Conservation (phyloP, 805 yeast species). For the Hagleromyces aurorensis region DNA sequence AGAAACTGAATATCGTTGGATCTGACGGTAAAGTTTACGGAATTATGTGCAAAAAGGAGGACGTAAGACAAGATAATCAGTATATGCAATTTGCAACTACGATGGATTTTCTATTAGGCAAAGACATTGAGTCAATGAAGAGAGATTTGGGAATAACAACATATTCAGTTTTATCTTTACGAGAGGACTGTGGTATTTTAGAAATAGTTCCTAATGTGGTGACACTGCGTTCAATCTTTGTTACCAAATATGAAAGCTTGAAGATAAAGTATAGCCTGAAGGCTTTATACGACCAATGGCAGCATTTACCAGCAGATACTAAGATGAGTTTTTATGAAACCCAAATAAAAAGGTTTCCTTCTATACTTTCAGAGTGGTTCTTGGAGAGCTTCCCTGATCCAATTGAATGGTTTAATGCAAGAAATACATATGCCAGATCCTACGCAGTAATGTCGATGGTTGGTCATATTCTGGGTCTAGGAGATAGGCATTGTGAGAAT, state of each 20-base stretch:
- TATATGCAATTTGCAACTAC: slow-evolving; percentile 83
- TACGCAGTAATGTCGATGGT: slow-evolving; percentile 96
- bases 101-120: slow-evolving; percentile 62
- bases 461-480: slow-evolving; percentile 88
- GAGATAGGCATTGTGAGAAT: slow-evolving; percentile 95
- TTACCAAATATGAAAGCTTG: slow-evolving; percentile 35
- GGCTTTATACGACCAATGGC: slow-evolving; percentile 22
- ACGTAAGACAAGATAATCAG: slow-evolving; percentile 90
- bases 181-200: slow-evolving; percentile 81
- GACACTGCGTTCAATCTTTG: slow-evolving; percentile 59
- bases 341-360: slow-evolving; percentile 38
- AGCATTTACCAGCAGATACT: slow-evolving; percentile 17
- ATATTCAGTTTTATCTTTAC: slow-evolving; percentile 82
- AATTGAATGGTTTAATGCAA: slow-evolving; percentile 71
- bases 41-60: slow-evolving; percentile 82
- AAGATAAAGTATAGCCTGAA: slow-evolving; percentile 30
- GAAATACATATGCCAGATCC: slow-evolving; percentile 68
- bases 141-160: slow-evolving; percentile 65
- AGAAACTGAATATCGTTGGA: slow-evolving; percentile 67
- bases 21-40: slow-evolving; percentile 68
- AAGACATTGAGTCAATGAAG: slow-evolving; percentile 64
- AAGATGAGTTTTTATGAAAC: slow-evolving; percentile 23
- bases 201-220: slow-evolving; percentile 79
- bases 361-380: slow-evolving; percentile 83
- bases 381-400: slow-evolving; percentile 87